phyloP scores from a whole-genome alignment of 1,284 basidiomycete species.

The Trametes polyzona region DNA sequence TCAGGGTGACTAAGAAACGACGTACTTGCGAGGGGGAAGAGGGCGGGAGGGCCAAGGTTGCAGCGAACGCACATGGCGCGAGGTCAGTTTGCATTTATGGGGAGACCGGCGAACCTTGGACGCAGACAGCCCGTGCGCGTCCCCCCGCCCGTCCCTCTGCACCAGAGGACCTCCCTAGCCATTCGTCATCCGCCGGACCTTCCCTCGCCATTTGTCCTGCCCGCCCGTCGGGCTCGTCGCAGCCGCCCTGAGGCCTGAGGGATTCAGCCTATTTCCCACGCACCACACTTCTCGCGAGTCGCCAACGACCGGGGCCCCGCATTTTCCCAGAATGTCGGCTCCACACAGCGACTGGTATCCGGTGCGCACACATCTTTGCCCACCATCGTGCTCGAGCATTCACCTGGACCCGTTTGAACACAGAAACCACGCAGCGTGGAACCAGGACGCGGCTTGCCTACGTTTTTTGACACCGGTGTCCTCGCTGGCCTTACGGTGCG shows the following conservation, averaged over 20 bases:
- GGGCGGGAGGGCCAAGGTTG: not conserved
- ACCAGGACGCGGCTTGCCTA: not conserved
- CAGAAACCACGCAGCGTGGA: not conserved
- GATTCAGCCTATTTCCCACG: not conserved
- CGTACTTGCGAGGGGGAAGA: not conserved
- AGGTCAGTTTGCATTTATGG: not conserved
- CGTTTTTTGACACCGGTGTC: not conserved
- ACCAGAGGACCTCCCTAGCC: too few relatives aligned
- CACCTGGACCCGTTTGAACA: not conserved
- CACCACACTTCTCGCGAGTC: not conserved
- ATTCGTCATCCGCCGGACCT: too few relatives aligned
- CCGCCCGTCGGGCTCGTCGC: too few relatives aligned
- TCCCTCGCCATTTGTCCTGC: too few relatives aligned
- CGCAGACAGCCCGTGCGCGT: not conserved
- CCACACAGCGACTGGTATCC: not conserved
- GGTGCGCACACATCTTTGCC: not conserved
- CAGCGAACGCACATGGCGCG: not conserved
- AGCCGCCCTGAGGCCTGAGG: too few relatives aligned
- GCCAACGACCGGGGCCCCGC: not conserved
- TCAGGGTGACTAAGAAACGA: not conserved
- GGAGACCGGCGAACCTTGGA: not conserved
- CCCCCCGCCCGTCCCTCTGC: not conserved
- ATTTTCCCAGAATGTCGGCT: not conserved
- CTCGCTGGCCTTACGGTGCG: conserved; percentile 16
- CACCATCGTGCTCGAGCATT: not conserved